Evolutionary conservation across 805 yeast genomes (phyloP), one percentile per base, ranked within the genome.

Genomic region (Isabelozyma pseudorhagii): DNA sequence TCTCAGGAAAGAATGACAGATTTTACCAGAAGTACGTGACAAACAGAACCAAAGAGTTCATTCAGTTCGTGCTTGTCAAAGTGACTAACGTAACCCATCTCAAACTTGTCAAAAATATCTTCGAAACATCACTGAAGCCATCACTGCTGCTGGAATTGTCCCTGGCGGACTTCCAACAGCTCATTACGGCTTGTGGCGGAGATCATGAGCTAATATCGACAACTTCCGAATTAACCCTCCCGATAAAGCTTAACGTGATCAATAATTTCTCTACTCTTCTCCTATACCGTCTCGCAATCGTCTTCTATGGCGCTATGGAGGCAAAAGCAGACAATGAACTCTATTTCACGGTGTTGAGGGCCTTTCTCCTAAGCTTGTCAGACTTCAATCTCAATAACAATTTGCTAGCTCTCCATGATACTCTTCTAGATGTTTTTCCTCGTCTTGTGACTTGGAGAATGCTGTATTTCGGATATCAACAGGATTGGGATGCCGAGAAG

Each of bases 31-130:
- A 38, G 21, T 21, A 21, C 8, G 31, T 45, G 21, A 46, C 46
- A 44, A 14, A 18, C 5, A 40, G 43, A 5, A 13, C 51, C 5
- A n/a, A 29, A 5, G 47, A 46, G 21, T 52, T 51, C 38, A 34
- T 47, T 17, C 28, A 14, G 13, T 39, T 10, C 31, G 28, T 21
- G 10, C 28, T 41, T 10, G 10, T 41, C 14, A 41, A 27, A n/a
- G 28, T 41, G 14, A 21, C 14, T 11, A 41, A 41, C 6, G 11
- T 31, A 10, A 31, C 7, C 25, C 41, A 39, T 5, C 18, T 39
- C 10, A 9, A 39, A 18, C 41, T 39, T n/a, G 18, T 18, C 6
- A 14, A 10, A 4, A 18, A 39, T 14, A 6, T 39, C 14, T 39
- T 39, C 14, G 25, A 21, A 21, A 6, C 25, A 21, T 6, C 25